Conservation (phyloP, 805 yeast species). For the Pichia pseudocactophila region DNA sequence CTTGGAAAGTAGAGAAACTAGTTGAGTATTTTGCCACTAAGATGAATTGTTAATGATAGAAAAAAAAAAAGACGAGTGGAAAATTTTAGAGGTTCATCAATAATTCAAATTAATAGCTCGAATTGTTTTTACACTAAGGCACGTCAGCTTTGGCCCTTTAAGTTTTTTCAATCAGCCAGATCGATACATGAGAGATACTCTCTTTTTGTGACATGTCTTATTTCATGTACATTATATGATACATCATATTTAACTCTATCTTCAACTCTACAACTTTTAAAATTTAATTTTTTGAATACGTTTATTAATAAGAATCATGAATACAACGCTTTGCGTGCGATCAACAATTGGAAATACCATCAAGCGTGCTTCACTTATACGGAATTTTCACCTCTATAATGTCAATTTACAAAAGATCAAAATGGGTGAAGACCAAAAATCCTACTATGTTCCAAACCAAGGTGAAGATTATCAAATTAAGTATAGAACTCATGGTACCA, state of each 20-base stretch:
- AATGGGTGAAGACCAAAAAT: constrained; percentile 25
- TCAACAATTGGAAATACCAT: neutral
- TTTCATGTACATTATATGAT: neutral
- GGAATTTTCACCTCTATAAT: neutral
- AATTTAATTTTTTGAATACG: too few relatives aligned
- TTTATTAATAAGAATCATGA: neutral
- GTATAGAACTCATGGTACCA: constrained; percentile 25
- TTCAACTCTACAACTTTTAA: too few relatives aligned
- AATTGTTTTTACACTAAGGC: too few relatives aligned
- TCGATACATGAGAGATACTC: too few relatives aligned
- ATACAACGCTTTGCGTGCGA: neutral
- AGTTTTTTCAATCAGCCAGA: too few relatives aligned
- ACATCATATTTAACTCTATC: too few relatives aligned
- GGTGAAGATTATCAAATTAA: constrained; percentile 17
- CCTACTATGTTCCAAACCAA: constrained; percentile 19
- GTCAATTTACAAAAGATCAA: constrained; percentile 12
- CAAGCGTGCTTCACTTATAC: neutral
- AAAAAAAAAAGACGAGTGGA: neutral
- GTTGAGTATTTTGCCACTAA: neutral
- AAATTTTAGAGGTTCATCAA: neutral
- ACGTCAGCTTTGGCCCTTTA: too few relatives aligned
- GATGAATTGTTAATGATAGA: neutral
- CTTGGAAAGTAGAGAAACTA: neutral
- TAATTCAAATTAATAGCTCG: too few relatives aligned
- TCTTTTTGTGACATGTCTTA: neutral